Percentiles rank a stretch among this genome's conserved stretches.
Evolutionary conservation across 2,329 filamentous ascomycete species (phyloP).

Genomic region (Escovopsis sp.): DNA sequence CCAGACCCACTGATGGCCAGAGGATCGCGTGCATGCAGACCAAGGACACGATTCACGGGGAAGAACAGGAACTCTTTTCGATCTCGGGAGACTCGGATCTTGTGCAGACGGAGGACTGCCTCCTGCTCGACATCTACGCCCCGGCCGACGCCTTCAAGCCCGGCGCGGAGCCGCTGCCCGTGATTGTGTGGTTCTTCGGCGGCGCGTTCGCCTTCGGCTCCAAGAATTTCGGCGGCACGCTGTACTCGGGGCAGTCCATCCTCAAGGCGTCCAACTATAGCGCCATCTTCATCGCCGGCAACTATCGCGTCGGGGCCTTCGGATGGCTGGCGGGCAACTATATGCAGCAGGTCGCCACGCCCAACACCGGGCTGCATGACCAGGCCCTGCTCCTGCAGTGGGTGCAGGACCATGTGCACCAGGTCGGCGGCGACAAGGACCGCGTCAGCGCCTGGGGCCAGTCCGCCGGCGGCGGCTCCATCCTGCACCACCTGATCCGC

Average conservation of each 20-base stretch:
- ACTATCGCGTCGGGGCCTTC: conserved; percentile 34
- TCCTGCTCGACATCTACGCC: conserved; percentile 35
- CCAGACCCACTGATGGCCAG: not conserved
- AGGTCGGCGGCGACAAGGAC: conserved; percentile 31
- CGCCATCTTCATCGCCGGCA: conserved; percentile 30
- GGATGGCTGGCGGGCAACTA: conserved; percentile 31
- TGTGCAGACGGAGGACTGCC: conserved; percentile 27
- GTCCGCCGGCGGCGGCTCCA: conserved; percentile 34
- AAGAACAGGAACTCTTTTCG: not conserved
- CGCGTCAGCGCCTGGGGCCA: conserved; percentile 35
- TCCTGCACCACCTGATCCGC: conserved; percentile 34
- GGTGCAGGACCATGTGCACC: conserved; percentile 30
- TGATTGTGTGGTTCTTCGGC: conserved; percentile 31
- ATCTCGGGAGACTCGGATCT: not conserved
- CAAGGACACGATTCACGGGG: not conserved
- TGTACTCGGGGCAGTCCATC: conserved; percentile 23
- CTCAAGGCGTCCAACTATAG: conserved; percentile 21
- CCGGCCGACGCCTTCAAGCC: conserved; percentile 25
- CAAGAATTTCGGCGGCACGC: conserved; percentile 21
- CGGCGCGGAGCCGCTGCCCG: conserved; percentile 23
- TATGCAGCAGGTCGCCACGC: conserved; percentile 25
- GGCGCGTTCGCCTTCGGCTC: conserved; percentile 29
- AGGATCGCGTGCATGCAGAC: conserved; percentile 3
- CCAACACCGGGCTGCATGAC: conserved; percentile 30
- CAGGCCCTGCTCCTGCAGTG: conserved; percentile 32